These are phyloP conservation scores for Linnemannia hyalina DNA, from an alignment of 192 early-diverging fungal genomes.

Conservation along the genomic window DNA sequence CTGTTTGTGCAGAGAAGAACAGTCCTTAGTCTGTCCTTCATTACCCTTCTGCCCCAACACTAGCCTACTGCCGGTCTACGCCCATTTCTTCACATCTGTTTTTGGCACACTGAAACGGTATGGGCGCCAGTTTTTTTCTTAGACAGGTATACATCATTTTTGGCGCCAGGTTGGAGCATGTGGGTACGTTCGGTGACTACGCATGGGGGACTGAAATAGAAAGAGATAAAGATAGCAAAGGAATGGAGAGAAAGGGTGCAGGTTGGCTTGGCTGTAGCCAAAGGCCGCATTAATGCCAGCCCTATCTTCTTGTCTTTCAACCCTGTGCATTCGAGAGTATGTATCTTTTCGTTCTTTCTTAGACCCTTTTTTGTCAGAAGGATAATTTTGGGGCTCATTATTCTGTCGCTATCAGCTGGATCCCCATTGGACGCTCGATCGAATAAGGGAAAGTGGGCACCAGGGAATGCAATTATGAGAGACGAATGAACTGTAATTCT, in stretches of 20 bases:
- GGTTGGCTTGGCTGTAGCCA: constrained; percentile 6
- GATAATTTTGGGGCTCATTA: neutral
- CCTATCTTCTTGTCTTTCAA: neutral
- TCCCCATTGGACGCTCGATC: neutral
- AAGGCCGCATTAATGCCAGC: neutral
- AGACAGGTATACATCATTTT: neutral
- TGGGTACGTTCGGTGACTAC: neutral
- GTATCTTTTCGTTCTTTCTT: neutral
- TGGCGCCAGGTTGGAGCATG: neutral
- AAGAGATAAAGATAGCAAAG: constrained; percentile 1
- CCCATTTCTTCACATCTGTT: neutral
- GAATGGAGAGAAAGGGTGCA: neutral
- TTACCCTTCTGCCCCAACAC: no score
- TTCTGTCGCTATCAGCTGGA: neutral
- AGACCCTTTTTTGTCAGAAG: neutral
- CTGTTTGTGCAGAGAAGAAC: no score
- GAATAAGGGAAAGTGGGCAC: neutral
- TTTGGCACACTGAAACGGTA: neutral
- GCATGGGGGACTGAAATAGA: neutral
- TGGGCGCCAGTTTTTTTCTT: neutral
- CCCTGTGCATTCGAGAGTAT: neutral
- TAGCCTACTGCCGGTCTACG: no score
- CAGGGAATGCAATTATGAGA: neutral
- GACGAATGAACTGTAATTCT: neutral
- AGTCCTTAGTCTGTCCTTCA: no score